Conservation (phyloP, 2,329 filamentous ascomycete genomes). For the Graphium sp. region DNA sequence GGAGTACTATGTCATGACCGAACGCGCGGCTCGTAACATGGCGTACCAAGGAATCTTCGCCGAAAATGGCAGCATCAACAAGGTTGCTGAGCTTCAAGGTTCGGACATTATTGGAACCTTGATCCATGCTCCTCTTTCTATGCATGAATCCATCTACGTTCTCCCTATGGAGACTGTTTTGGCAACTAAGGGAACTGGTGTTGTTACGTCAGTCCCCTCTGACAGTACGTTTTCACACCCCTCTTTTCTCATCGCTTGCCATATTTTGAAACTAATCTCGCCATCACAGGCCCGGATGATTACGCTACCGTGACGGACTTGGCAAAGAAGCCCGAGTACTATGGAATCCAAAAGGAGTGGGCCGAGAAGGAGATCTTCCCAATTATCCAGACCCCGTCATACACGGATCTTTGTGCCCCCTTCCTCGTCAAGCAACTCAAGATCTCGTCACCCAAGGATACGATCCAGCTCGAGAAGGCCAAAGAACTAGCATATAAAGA, state of each 20-base stretch:
- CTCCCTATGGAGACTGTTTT: slow-evolving; percentile 91
- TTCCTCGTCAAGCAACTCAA: slow-evolving; percentile 82
- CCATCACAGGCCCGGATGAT: slow-evolving; percentile 78
- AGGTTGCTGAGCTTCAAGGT: slow-evolving; percentile 59
- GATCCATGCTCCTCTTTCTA: slow-evolving; percentile 74
- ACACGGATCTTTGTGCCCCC: slow-evolving; percentile 71
- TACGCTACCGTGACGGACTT: slow-evolving; percentile 80
- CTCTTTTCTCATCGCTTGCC: too few relatives aligned
- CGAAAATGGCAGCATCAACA: slow-evolving; percentile 56
- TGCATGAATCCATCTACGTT: slow-evolving; percentile 74
- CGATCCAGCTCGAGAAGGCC: slow-evolving; percentile 72
- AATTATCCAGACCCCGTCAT: slow-evolving; percentile 77
- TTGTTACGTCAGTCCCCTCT: slow-evolving; percentile 89
- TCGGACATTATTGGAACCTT: slow-evolving; percentile 75
- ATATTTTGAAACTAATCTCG: not conserved
- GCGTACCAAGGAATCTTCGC: slow-evolving; percentile 80
- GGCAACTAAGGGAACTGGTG: slow-evolving; percentile 86
- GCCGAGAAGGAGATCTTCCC: slow-evolving; percentile 77
- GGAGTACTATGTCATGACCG: slow-evolving; percentile 72
- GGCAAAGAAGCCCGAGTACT: slow-evolving; percentile 89
- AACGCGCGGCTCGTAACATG: slow-evolving; percentile 88
- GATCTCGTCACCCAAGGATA: slow-evolving; percentile 92
- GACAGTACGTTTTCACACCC: too few relatives aligned
- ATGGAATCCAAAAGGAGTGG: slow-evolving; percentile 95
- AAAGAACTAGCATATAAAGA: slow-evolving; percentile 97